A percentile compares a stretch with the other conserved stretches of the same genome.
Evolutionary conservation across 2,329 filamentous ascomycete species (phyloP).

Genomic region (Cladorrhinum sp.): DNA sequence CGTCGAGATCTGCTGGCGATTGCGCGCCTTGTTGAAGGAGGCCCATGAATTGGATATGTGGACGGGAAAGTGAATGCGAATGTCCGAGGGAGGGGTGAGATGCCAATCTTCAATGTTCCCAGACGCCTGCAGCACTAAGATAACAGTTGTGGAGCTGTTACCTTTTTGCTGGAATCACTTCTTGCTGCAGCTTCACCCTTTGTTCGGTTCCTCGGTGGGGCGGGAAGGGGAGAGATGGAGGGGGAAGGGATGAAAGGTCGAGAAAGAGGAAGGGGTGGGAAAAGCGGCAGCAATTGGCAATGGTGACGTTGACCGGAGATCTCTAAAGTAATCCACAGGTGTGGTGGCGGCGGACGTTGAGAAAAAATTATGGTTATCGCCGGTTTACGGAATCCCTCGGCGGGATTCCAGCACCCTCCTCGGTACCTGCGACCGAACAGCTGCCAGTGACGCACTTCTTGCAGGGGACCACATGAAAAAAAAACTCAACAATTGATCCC

Average conservation of each 20-base stretch:
- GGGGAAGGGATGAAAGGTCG: background rate
- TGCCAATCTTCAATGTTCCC: background rate
- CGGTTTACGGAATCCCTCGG: background rate
- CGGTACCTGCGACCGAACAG: background rate
- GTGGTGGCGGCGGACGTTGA: background rate
- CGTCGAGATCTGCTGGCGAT: constrained; percentile 16
- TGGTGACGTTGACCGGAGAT: background rate
- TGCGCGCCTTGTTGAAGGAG: constrained; percentile 22
- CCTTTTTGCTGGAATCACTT: background rate
- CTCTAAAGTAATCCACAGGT: too few species aligned
- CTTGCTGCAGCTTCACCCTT: background rate
- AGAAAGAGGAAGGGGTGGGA: background rate
- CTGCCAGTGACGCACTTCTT: background rate
- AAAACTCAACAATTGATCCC: too few species aligned
- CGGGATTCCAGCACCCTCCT: background rate
- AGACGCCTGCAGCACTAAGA: background rate
- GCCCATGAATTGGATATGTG: constrained; percentile 7
- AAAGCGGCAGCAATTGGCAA: background rate
- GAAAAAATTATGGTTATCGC: background rate
- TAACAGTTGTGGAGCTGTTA: background rate
- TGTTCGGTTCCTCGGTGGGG: background rate
- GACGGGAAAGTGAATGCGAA: background rate
- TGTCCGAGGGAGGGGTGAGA: background rate
- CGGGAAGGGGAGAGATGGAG: background rate
- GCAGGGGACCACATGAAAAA: background rate